Conservation (phyloP, 2,329 filamentous ascomycete species). For the Sporothrix protearum region DNA sequence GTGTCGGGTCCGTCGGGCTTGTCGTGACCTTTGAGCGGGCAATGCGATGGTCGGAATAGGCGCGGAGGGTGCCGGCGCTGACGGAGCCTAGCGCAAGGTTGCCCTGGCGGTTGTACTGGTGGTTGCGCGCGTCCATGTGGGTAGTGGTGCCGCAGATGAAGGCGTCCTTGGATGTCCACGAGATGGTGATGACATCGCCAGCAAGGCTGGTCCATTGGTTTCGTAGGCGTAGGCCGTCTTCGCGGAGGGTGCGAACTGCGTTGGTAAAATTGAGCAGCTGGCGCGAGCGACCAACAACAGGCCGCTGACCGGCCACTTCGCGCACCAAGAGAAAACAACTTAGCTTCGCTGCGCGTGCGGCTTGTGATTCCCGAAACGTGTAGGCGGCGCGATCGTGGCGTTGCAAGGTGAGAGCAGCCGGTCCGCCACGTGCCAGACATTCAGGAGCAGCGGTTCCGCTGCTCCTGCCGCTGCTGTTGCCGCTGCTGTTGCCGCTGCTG, state of each 20-base stretch:
- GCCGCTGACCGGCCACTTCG: slow-evolving; percentile 46
- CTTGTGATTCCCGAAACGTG: slow-evolving; percentile 27
- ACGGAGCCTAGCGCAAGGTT: slow-evolving; percentile 58
- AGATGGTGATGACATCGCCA: slow-evolving; percentile 57
- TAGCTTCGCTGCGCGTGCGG: slow-evolving; percentile 35
- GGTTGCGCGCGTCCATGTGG: slow-evolving; percentile 60
- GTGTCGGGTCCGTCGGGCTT: neutral
- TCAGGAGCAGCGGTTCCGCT: neutral
- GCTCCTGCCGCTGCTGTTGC: neutral
- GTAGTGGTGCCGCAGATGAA: slow-evolving; percentile 62
- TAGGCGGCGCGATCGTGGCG: neutral
- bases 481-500: neutral
- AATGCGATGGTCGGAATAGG: slow-evolving; percentile 57
- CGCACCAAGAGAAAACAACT: slow-evolving; percentile 47
- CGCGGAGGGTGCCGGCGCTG: slow-evolving; percentile 42
- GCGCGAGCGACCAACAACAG: slow-evolving; percentile 35
- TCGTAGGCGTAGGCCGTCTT: slow-evolving; percentile 51
- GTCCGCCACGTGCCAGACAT: neutral
- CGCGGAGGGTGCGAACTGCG: slow-evolving; percentile 44
- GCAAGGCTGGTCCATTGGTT: slow-evolving; percentile 59
- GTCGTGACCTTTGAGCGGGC: slow-evolving; percentile 49
- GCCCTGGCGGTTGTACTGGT: slow-evolving; percentile 63
- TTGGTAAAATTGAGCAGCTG: slow-evolving; percentile 45
- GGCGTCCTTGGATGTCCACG: slow-evolving; percentile 52
- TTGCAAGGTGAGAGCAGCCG: slow-evolving; percentile 33